Evolutionary conservation across 257 asterid species (phyloP), one percentile per base, ranked within the genome.

Genomic region (Vinca minor): DNA sequence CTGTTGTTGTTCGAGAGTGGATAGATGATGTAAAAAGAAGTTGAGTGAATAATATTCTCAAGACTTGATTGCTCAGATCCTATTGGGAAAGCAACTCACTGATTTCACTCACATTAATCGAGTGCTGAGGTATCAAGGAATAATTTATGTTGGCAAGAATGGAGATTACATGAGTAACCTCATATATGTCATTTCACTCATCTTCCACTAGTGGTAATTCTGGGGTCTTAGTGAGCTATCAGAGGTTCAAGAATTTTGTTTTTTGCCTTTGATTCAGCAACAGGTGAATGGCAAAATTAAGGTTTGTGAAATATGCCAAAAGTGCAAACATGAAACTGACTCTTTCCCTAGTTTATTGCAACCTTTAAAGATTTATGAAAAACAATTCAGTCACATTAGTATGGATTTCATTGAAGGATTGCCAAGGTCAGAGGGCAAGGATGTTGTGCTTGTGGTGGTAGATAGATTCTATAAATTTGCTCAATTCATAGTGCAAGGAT

Each of bases 381-480:
- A 12, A 0, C 35, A 57, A 2, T 46, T 50, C 66, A 8, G 12
- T 0, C 25, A 47, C 0, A 31, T 68, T 0, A 15, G 20, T 12
- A 59, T 69, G 63, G 68, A 69, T 14, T 61, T 69, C 41, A 61
- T 69, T 1, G 67, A 61, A 26, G 68, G 68, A 0, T 14, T 69
- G 0, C 62, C 68, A 0, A 21, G 4, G 0, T 69, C 62, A 5
- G 26, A 34, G 6, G 42, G 52, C 0, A 10, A 47, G 0, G 10
- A 7, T 10, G 26, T 9, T 14, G 61, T 69, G 1, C 12, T 61
- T 2, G 62, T 61, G 15, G 15, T 69, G 0, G 68, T 69, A 0
- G 68, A 69, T 14, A 36, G 8, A 8, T 36, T 35, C 26, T 29
- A 62, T 1, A 69, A 61, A 6, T 61, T 47, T 49, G 66, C 42